These are phyloP conservation scores for Scytalidium sp. DNA, from an alignment of 2,329 filamentous ascomycete species.

Conservation along the genomic window DNA sequence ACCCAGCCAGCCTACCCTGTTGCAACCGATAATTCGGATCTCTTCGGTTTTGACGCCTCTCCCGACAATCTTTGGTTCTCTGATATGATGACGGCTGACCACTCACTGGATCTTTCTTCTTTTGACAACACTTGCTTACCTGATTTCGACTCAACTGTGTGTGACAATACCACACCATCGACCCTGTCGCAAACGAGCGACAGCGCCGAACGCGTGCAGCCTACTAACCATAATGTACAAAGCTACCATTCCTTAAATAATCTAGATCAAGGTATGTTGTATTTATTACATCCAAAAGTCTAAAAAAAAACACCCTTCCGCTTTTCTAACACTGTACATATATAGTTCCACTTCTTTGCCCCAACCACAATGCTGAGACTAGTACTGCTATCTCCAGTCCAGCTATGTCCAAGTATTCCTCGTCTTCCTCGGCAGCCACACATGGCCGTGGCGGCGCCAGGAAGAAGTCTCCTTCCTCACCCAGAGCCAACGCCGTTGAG, in stretches of 20 bases:
- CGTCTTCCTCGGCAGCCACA: background rate
- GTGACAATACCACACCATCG: background rate
- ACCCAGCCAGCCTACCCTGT: conserved; percentile 1
- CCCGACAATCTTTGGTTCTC: conserved; percentile 1
- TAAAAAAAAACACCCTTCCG: background rate
- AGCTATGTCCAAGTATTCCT: background rate
- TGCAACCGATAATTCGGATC: conserved; percentile 1
- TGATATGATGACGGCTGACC: conserved; percentile 1
- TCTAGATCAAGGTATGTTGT: background rate
- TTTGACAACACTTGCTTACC: conserved; percentile 1
- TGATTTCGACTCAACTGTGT: background rate
- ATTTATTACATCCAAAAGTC: background rate
- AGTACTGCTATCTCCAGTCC: conserved; percentile 2
- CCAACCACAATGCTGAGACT: background rate
- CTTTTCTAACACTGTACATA: background rate
- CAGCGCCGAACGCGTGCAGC: background rate
- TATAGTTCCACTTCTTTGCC: background rate
- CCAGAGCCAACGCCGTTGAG: conserved; percentile 13
- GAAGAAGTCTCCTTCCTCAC: background rate
- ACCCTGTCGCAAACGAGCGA: background rate
- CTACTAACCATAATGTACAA: background rate
- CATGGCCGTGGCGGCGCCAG: background rate
- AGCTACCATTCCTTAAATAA: conserved; percentile 1
- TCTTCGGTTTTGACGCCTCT: conserved; percentile 1
- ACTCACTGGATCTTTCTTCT: conserved; percentile 1